A percentile compares a stretch with the other conserved stretches of the same genome.
Conservation (phyloP, 75 land plant species). For the Isoetes taiwanensis region DNA sequence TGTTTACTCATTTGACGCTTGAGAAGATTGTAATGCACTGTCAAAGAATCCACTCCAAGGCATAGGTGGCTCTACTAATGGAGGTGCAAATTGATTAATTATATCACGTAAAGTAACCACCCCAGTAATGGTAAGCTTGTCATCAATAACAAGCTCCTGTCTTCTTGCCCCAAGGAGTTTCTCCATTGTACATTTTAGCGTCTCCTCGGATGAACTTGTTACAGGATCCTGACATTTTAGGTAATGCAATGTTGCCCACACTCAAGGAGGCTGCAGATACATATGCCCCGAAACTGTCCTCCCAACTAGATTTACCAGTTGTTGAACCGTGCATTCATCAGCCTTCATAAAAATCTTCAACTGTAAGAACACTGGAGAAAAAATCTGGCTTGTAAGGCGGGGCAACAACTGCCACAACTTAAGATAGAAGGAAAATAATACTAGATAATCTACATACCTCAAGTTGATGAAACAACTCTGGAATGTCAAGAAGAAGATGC, state of each 20-base stretch:
- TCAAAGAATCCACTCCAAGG: conserved; percentile 40
- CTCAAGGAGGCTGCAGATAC: conserved; percentile 27
- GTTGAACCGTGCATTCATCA: conserved; percentile 7
- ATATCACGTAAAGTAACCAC: conserved; percentile 48
- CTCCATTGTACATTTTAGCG: conserved; percentile 40
- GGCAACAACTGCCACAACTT: no score
- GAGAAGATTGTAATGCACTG: no score
- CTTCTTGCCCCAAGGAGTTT: conserved; percentile 25
- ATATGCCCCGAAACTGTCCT: conserved; percentile 27
- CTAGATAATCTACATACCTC: conserved; percentile 23
- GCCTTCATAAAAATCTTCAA: conserved; percentile 27
- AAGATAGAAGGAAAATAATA: no score
- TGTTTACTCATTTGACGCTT: no score
- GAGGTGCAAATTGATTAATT: conserved; percentile 42
- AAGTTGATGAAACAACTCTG: conserved; percentile 22
- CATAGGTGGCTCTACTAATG: conserved; percentile 22
- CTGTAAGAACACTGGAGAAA: conserved; percentile 20
- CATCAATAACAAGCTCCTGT: conserved; percentile 31
- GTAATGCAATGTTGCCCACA: conserved; percentile 15
- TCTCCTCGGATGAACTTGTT: conserved; percentile 26
- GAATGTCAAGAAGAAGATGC: conserved; percentile 33
- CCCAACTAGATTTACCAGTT: background rate
- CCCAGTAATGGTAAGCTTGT: conserved; percentile 16
- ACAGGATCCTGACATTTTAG: conserved; percentile 29
- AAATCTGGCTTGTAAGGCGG: no score